Evolutionary conservation across 176 grass and related monocot species (phyloP).

Genomic region (Phragmites australis): DNA sequence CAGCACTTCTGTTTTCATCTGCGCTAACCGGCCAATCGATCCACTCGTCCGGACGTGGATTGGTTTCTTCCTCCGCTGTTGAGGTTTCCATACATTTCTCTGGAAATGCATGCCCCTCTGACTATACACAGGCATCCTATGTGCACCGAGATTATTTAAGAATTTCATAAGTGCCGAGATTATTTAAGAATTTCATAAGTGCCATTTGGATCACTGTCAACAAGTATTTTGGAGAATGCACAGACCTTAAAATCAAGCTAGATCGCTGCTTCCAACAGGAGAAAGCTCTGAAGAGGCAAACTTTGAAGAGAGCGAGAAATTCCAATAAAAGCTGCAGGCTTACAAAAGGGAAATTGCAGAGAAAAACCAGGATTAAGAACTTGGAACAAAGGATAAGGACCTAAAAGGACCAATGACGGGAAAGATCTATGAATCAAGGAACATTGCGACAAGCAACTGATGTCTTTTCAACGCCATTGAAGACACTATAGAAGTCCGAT

Average conservation of each 20-base stretch:
- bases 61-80: neutral
- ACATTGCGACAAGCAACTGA: too few species aligned
- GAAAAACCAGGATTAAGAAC: constrained; percentile 33
- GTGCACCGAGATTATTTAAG: constrained; percentile 34
- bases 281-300: constrained; percentile 74
- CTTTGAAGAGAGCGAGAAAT: constrained; percentile 77
- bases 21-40: too few species aligned
- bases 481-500: too few species aligned
- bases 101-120: constrained; percentile 55
- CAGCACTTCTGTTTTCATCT: too few species aligned
- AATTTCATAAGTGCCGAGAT: constrained; percentile 36
- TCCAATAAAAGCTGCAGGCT: constrained; percentile 69
- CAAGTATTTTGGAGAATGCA: constrained; percentile 78
- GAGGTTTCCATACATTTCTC: constrained; percentile 1
- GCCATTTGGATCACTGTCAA: constrained; percentile 63
- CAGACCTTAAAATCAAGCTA: constrained; percentile 77
- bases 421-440: too few species aligned
- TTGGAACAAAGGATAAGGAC: neutral
- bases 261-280: constrained; percentile 73
- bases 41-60: too few species aligned
- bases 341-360: constrained; percentile 70
- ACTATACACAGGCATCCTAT: constrained; percentile 55
- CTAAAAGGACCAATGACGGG: too few species aligned
- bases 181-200: constrained; percentile 81
- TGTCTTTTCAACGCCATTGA: too few species aligned